Conservation (phyloP, 306 rosid species). For the Inga oerstediana region DNA sequence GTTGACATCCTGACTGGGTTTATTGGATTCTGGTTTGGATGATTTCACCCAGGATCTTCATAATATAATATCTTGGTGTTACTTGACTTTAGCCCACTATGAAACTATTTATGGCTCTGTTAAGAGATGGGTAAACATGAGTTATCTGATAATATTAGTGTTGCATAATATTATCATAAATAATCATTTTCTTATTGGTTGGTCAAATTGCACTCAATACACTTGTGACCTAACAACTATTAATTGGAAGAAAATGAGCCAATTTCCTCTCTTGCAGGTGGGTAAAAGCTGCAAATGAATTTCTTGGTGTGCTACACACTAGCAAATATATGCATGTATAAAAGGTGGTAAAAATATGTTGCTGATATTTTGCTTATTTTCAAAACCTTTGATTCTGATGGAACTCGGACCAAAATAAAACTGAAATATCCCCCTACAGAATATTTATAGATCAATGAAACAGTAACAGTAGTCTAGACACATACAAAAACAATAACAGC, state of each 20-base stretch:
- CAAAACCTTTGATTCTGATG: conserved; percentile 1
- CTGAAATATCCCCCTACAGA: background rate
- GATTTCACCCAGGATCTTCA: background rate
- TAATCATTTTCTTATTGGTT: conserved; percentile 16
- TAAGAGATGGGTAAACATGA: background rate
- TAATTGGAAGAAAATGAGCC: no score
- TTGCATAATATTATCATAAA: background rate
- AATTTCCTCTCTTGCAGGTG: conserved; percentile 61
- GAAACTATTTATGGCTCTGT: background rate
- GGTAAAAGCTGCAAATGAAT: conserved; percentile 78
- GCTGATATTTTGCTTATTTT: conserved; percentile 13
- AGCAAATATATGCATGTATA: conserved; percentile 66
- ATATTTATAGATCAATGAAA: background rate
- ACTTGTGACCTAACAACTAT: no score
- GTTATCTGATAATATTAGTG: background rate
- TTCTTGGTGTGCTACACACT: conserved; percentile 60
- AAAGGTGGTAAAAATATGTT: conserved; percentile 57
- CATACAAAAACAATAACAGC: background rate
- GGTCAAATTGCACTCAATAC: conserved; percentile 15
- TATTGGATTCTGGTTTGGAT: background rate
- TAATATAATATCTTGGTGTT: background rate
- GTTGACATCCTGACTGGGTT: background rate
- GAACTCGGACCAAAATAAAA: background rate
- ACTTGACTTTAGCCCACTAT: conserved; percentile 1
- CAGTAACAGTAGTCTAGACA: background rate